Base-by-base conservation (phyloP, 1,139 yeast species). In the Spencermartinsiella ligniputridi region DNA sequence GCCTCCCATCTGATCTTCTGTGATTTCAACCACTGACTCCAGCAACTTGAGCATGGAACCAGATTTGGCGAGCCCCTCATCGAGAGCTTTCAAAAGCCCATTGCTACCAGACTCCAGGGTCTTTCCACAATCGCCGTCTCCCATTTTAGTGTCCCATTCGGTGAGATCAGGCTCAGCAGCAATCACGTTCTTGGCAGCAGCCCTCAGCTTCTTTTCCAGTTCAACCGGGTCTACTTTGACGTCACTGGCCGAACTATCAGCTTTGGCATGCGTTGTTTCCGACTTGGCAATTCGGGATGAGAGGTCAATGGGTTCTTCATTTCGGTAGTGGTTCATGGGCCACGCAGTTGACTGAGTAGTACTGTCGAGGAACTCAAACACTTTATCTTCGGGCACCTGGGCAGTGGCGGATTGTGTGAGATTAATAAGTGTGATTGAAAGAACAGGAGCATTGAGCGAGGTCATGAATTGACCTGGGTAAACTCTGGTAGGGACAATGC, bases 1-100 rank as follows among this genome's bases (percentile, higher is more conserved):
- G 13, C 79, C 79, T n/a, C 79, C 79, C 79, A 75, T 75, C 44
- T 68, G 69, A 41, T 72, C 74, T 40, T 74, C 72, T 35, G 74
- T 68, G 24, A 72, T 64, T 24, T 56, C 58, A 45, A 57, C 44
- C 51, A 54, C 53, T 25, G 48, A 42, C 45, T 63, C 66, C 50
- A 71, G 59, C 4, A 53, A 49, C 6, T 39, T 42, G 2, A 49
- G 20, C 11, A 53, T 29, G 32, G 67, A 66, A 15, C 58, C 58
- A 39, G 52, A 54, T 42, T 35, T 33, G 47, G 59, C 52, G 52
- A 61, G 30, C 46, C 66, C 51, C 9, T 61, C 62, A 19, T 68
- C 64, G 32, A 74, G 56, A 5, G 64, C 66, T 20, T 54, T 49
- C 30, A 69, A 53, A n/a, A 73, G 60, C 0, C 68, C 71, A 40